Evolutionary conservation across 768 basidiomycete genomes (phyloP), one percentile per base, ranked within the genome.

Genomic region (Trametes coccinea): DNA sequence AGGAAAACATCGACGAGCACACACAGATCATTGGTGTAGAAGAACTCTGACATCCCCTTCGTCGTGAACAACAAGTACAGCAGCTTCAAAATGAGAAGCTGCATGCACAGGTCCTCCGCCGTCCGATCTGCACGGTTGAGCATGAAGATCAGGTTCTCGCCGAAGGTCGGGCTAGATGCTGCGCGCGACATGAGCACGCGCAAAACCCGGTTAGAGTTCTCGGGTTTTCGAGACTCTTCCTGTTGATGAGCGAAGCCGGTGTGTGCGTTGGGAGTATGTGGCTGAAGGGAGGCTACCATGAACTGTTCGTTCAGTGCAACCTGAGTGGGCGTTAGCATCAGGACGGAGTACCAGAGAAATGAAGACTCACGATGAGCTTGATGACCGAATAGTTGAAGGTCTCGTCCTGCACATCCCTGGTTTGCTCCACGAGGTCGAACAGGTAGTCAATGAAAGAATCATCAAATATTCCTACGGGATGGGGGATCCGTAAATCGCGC

Each of bases 141-240:
- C 91, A 99, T 99, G 74, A 98, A 99, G 59, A 99, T 98, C 82
- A 99, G 85, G 72, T 98, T 99, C 77, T 95, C 95, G 3, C 95
- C 95, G 70, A 99, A 97, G 0, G 97, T 97, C 78, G 92, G 92
- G 74, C 87, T 92, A n/a, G 85, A 85, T 3, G 90, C 88, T 30
- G 92, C 75, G 17, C 95, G 85, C n/a, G 89, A 80, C 79, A 92
- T 89, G 27, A 99, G 79, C 0, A 96, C 87, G 22, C 85, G 80
- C 53, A 98, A 74, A 2, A 99, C 88, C 27, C 93, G 82, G 71
- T 99, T 99, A 60, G 82, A 79, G 14, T 75, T 73, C 56, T 85
- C 82, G 5, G 72, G 67, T 53, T 68, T 74, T 66, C 70, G 64
- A 14, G 57, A 11, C 7, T 39, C 43, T 0, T 31, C 52, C 16